Base-by-base conservation (phyloP, 2,329 filamentous ascomycete species). In the Colletotrichum endophyticum region DNA sequence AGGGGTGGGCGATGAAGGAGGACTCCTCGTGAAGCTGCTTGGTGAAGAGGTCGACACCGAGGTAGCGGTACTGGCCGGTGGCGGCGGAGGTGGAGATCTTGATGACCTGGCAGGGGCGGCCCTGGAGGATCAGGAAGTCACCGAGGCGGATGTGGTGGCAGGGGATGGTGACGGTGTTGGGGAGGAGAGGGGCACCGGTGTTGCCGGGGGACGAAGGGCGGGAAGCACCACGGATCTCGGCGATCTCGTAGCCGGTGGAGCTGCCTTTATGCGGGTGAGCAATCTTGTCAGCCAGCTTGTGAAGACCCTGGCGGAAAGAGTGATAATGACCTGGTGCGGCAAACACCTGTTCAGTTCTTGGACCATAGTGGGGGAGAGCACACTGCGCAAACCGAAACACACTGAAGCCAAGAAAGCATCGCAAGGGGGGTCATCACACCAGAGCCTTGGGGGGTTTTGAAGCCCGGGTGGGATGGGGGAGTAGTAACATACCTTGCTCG, bases 131-230 rank as follows among this genome's bases (percentile, higher is more conserved):
- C 89, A 99, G 89, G 89, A 99, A 95, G 89, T 99, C 97, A 87
- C 97, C 97, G 83, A 99, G 95, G 90, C 97, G 97, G 90, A 99
- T 96, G 92, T 99, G 98, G 93, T 99, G 95, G 94, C 96, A 98
- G 80, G 98, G 97, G 88, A 99, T 98, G 85, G 96, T 96, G 87
- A 99, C 96, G 82, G 95, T 98, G 91, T 97, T 96, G 85, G 94
- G 91, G 76, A 89, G 81, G 79, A 84, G 84, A 66, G 82, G 80
- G 73, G 82, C 84, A 75, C 83, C 81, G 75, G 82, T 84, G 76
- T 82, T 80, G 66, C 83, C 72, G 74, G 82, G 79, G 76, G 80
- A 79, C 67, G 81, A 80, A 79, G 82, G 76, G 78, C 79, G 77
- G 82, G 81, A 81, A 81, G 80, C 78, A 72, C 83, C 88, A 79